phyloP scores from a whole-genome alignment of 495 filamentous ascomycete species.

The Lasiosphaeria miniovina region DNA sequence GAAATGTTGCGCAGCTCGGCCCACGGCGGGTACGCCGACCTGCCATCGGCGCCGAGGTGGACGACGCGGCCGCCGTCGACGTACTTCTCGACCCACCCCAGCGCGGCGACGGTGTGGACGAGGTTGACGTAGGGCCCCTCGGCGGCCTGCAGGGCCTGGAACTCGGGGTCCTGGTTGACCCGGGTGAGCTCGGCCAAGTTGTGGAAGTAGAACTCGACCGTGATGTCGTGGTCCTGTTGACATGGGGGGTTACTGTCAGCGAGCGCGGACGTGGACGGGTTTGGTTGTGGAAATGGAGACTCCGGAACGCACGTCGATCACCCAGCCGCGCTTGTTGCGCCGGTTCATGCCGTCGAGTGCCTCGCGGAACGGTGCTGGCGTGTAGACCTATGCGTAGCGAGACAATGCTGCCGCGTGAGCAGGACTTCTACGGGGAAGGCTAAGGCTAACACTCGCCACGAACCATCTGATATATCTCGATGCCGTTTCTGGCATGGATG shows the following conservation, averaged over 20 bases:
- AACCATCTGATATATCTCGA: slow-evolving; percentile 3
- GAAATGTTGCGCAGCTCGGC: neutral
- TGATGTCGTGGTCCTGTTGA: neutral
- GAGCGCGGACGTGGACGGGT: neutral
- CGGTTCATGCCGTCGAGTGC: slow-evolving; percentile 4
- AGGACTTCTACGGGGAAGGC: neutral
- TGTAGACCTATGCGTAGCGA: neutral
- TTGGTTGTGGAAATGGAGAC: neutral
- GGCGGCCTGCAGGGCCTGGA: slow-evolving; percentile 1
- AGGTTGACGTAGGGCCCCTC: slow-evolving; percentile 3
- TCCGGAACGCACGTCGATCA: neutral
- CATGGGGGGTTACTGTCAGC: neutral
- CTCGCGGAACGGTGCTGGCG: neutral
- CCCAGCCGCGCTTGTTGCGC: slow-evolving; percentile 4
- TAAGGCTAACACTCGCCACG: neutral
- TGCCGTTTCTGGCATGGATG: slow-evolving; percentile 1
- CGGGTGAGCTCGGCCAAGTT: slow-evolving; percentile 3
- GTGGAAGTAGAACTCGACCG: slow-evolving; percentile 4
- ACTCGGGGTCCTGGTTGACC: slow-evolving; percentile 5
- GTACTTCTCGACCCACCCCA: slow-evolving; percentile 1
- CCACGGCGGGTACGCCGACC: neutral
- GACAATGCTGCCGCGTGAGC: neutral
- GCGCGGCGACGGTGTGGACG: neutral
- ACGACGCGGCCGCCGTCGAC: neutral
- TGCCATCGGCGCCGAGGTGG: neutral